Conservation (phyloP, 208 protist species). For the Leishmania lainsoni region DNA sequence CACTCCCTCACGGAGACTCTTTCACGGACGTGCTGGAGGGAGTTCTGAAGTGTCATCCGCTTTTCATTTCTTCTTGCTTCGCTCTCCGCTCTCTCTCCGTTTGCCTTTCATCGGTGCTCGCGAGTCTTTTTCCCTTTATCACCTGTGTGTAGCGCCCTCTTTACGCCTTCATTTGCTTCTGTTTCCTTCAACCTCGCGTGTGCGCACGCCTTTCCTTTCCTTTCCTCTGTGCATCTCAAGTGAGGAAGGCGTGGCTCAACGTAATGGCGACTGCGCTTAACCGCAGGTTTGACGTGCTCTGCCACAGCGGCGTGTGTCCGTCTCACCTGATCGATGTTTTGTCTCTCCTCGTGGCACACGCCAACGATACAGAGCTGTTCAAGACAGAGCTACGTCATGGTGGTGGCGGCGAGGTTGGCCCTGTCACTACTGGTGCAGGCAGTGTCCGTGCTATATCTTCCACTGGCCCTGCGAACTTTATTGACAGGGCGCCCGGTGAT, state of each 20-base stretch:
- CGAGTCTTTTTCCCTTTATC: not conserved
- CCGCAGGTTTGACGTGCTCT: conserved; percentile 68
- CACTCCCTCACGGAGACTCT: not conserved
- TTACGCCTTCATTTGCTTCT: not conserved
- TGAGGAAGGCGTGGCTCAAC: not conserved
- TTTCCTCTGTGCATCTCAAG: not conserved
- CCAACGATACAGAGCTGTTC: conserved; percentile 80
- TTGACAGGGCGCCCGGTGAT: not conserved
- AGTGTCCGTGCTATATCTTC: not conserved
- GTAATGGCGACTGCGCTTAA: conserved; percentile 61
- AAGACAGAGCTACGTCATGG: conserved; percentile 55
- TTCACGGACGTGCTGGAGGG: not conserved
- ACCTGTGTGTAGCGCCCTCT: not conserved
- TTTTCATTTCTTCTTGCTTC: not conserved
- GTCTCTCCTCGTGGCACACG: conserved; percentile 72
- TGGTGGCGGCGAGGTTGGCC: not conserved
- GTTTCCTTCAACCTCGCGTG: not conserved
- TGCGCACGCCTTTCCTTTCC: not conserved
- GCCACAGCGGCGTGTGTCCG: conserved; percentile 61
- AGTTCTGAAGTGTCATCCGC: not conserved
- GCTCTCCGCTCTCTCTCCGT: not conserved
- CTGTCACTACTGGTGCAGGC: not conserved
- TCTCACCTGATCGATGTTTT: conserved; percentile 75
- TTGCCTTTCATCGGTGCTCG: not conserved
- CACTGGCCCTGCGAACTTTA: not conserved